Percentiles rank a stretch among this genome's conserved stretches.
phyloP scores from a whole-genome alignment of 352 stramenopile species.

The Globisporangium cederbergense region DNA sequence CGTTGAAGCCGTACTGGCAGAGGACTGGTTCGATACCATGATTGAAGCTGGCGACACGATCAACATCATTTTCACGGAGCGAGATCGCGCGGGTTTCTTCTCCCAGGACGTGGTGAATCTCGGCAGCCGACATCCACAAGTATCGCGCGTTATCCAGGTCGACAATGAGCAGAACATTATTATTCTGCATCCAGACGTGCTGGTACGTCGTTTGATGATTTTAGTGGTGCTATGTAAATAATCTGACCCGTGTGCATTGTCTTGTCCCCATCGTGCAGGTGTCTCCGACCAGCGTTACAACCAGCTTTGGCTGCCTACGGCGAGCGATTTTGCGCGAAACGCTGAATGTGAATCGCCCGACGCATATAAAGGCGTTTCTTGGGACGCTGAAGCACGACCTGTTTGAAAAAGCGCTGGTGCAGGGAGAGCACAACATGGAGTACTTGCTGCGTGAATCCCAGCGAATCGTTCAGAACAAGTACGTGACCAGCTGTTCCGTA shows the following conservation, averaged over 20 bases:
- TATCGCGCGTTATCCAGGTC: constrained; percentile 26
- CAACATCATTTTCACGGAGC: constrained; percentile 74
- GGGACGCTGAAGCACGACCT: constrained; percentile 84
- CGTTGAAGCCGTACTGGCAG: constrained; percentile 48
- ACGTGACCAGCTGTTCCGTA: constrained; percentile 10
- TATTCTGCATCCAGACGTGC: constrained; percentile 70
- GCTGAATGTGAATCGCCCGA: constrained; percentile 51
- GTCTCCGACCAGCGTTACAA: constrained; percentile 76
- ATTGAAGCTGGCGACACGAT: constrained; percentile 73
- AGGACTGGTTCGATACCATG: constrained; percentile 78
- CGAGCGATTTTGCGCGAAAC: constrained; percentile 67
- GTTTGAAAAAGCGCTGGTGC: constrained; percentile 59
- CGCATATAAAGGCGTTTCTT: constrained; percentile 59
- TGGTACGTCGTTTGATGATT: constrained; percentile 32
- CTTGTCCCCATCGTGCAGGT: constrained; percentile 31
- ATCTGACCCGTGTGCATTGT: neutral
- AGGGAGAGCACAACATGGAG: constrained; percentile 25
- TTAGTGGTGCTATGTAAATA: neutral
- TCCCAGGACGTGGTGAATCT: constrained; percentile 23
- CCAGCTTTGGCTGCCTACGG: constrained; percentile 69
- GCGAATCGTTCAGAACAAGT: constrained; percentile 61
- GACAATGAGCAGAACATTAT: constrained; percentile 61
- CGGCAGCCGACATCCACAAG: neutral
- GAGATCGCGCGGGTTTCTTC: constrained; percentile 40
- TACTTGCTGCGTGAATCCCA: constrained; percentile 40